Base-by-base conservation (phyloP, 2,329 filamentous ascomycete genomes). In the Graphilbum sp. region DNA sequence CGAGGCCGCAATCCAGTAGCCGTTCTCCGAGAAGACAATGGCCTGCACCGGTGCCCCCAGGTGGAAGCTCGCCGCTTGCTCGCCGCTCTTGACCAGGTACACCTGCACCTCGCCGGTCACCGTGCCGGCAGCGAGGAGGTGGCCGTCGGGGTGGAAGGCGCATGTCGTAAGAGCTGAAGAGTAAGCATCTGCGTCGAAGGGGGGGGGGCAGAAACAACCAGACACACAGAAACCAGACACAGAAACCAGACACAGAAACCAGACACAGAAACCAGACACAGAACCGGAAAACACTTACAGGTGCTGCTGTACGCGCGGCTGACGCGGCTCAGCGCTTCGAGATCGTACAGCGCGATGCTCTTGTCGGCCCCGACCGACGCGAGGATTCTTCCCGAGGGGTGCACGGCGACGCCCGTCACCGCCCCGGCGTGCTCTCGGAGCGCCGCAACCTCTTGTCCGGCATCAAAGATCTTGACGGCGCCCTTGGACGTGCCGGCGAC, bases 111-210 rank as follows among this genome's bases (percentile, higher is more conserved):
- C 75, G 33, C 85, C 85, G 35, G 79, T 69, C 10, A 63, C 63
- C n/a, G 80, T 82, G 45, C 88, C 90, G 3, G 79, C 81, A 30
- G 85, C 88, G 49, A 96, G 75, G 6, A 98, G 69, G 54, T 95
- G 84, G n/a, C 90, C 90, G 53, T 98, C 90, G 7, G 92, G 90
- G 55, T 98, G 90, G 68, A 98, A 96, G 25, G 79, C 73, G 45
- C 77, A 81, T 36, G 77, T 72, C 1, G 80, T 82, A 34, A 93
- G 64, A 43, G 77, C 83, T 81, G 52, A 11, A 34, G 2, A 2
- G n/a, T n/a, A 20, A 37, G 30, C 21, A 24, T n/a, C 10, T 31
- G 13, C 29, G 36, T 19, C 3, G 27, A 11, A 25, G 33, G 47
- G 10, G 2, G 29, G n/a, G n/a, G n/a, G n/a, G n/a, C n/a, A 24